Evolutionary conservation across 2,329 filamentous ascomycete species (phyloP), one percentile per base, ranked within the genome.

Genomic region (Epichloe aotearoae): DNA sequence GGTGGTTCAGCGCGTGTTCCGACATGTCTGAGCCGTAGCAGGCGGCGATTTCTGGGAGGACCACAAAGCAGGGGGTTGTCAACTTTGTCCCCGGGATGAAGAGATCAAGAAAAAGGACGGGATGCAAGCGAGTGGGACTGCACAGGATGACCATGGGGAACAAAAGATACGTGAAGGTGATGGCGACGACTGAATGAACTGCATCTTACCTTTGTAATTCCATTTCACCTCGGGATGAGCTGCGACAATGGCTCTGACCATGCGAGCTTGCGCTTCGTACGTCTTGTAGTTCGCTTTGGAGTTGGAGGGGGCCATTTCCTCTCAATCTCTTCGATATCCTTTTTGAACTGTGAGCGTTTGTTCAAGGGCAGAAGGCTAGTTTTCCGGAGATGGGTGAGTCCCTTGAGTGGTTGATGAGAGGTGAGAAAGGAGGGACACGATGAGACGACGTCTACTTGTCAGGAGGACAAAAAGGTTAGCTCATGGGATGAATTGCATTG

Each of bases 191-290:
- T 55, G 49, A 50, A 50, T 30, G 7, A 17, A 40, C 20, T 4
- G 7, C 14, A 5, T 58, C 76, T 68, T 73, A 84, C 80, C 78
- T 59, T 75, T 77, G 62, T 77, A 82, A 61, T 83, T 78, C 49
- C 82, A 73, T 54, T 74, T 78, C 0, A 76, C 59, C 0, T 68
- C 67, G 0, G 74, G 74, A 50, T 77, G 72, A 3, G 78, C 76
- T 0, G 79, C 80, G 0, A 84, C 66, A 23, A 83, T 74, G 5
- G 80, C 80, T 1, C 78, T 74, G 3, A 83, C 68, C 37, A 84
- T 73, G 44, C 80, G 78, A 19, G 74, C 73, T 56, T 79, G 77
- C 0, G 75, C 70, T 62, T 83, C 79, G 60, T 79, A 81, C 2
- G 70, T 72, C 54, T 74, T 76, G 66, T 82, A 83, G 56, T 79